Base-by-base conservation (phyloP, 2,329 filamentous ascomycete genomes). In the Alternaria ventricosa region DNA sequence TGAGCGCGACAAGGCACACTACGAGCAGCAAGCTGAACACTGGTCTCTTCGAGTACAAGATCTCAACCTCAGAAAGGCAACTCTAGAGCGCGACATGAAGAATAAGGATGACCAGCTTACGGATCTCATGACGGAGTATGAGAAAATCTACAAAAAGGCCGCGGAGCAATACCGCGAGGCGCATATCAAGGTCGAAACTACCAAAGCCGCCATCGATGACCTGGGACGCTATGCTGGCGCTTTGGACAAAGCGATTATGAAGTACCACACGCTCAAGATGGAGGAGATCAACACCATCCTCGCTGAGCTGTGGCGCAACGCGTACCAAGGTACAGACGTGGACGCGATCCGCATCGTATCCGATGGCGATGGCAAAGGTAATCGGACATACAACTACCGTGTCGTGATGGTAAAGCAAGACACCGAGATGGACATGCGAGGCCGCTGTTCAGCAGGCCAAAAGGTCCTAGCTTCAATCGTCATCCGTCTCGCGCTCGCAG, bases 361-460 rank as follows among this genome's bases (percentile, higher is more conserved):
- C 18, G 95, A 98, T 80, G 91, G 90, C 72, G 96, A 98, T 78
- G 85, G 85, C 44, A 88, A 88, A 60, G 90, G 88, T 56, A 94
- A 93, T 74, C 90, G 93, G 73, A 92, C 86, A 66, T 98, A 98
- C 86, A 98, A 99, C 82, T 99, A 99, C 84, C 92, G 96, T 50
- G 84, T 99, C 6, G 94, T 93, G 81, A 99, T 99, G 96, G 89
- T 97, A 71, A 99, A 99, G 83, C 91, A 95, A 78, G 94, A 96
- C 75, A 93, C 92, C 1, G 96, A 99, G 81, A 97, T 99, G 94
- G 96, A 99, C 82, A 99, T 99, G 96, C 93, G 96, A 66, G 96
- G 96, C 1, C 92, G 96, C 59, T 99, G 96, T 85, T 96, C 92
- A 70, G 96, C 96, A 1, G 96, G 96, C 4, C 96, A 99, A 79